A percentile compares a stretch with the other conserved stretches of the same genome.
phyloP scores from a whole-genome alignment of 2,329 filamentous ascomycete genomes.

The Beauveria australis region DNA sequence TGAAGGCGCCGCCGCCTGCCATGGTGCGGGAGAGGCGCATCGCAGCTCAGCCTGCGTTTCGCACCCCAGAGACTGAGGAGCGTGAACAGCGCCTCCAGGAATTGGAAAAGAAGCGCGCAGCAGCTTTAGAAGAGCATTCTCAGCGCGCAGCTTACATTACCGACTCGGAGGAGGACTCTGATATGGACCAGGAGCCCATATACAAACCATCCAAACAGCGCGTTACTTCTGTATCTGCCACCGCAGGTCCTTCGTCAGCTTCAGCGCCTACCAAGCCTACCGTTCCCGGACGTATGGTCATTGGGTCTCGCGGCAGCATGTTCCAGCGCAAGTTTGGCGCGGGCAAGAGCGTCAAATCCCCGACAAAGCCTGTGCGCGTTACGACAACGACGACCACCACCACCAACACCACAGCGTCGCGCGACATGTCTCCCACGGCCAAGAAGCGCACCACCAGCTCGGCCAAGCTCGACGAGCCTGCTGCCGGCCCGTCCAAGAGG shows the following conservation, averaged over 20 bases:
- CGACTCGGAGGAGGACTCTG: conserved; percentile 30
- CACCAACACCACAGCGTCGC: conserved; percentile 8
- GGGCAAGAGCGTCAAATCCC: not conserved
- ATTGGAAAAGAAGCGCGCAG: conserved; percentile 16
- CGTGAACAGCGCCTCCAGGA: conserved; percentile 16
- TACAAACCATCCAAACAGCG: not conserved
- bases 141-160: conserved; percentile 31
- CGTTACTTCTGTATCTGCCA: not conserved
- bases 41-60: conserved; percentile 29
- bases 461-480: not conserved
- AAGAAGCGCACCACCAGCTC: conserved; percentile 10
- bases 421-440: conserved; percentile 14
- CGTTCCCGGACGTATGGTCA: not conserved
- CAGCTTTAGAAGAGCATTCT: conserved; percentile 24
- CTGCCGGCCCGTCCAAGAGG: conserved; percentile 26
- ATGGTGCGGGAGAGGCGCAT: conserved; percentile 47
- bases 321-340: conserved; percentile 10
- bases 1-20: conserved; percentile 39
- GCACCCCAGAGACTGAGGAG: conserved; percentile 17
- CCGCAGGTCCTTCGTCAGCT: not conserved
- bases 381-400: not conserved
- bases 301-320: conserved; percentile 1
- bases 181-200: conserved; percentile 12
- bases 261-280: not conserved
- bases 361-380: not conserved